A percentile compares a stretch with the other conserved stretches of the same genome.
phyloP scores from a whole-genome alignment of 1,139 yeast genomes.

The Geotrichum reessii region DNA sequence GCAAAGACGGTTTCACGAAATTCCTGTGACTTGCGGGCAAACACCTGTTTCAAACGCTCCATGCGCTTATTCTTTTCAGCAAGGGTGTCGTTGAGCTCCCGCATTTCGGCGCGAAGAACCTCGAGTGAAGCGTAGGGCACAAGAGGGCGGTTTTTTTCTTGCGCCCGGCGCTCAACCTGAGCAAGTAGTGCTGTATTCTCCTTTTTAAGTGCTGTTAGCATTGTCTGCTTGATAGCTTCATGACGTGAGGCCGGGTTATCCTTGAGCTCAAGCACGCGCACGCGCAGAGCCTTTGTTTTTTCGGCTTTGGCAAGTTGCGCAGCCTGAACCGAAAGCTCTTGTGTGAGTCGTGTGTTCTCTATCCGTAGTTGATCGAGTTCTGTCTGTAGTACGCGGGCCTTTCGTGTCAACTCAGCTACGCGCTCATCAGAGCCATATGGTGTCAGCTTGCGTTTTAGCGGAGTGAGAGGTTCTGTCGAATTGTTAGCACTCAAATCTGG shows the following conservation, averaged over 20 bases:
- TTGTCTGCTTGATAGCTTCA: conserved; percentile 54
- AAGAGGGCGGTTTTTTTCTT: conserved; percentile 25
- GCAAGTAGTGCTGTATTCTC: conserved; percentile 58
- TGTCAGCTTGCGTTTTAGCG: conserved; percentile 17
- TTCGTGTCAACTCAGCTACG: conserved; percentile 34
- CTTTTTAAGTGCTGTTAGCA: conserved; percentile 46
- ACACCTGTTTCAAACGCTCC: conserved; percentile 56
- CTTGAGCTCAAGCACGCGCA: conserved; percentile 57
- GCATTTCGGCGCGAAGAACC: conserved; percentile 53
- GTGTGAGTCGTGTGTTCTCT: conserved; percentile 24
- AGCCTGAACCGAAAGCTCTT: conserved; percentile 30
- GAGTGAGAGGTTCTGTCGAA: background rate
- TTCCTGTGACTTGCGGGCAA: conserved; percentile 66
- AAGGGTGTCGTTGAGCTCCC: conserved; percentile 45
- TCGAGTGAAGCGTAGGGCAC: conserved; percentile 65
- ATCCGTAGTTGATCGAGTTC: conserved; percentile 26
- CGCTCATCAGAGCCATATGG: conserved; percentile 34
- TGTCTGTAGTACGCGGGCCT: conserved; percentile 30
- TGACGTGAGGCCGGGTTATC: conserved; percentile 63
- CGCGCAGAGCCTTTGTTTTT: conserved; percentile 31
- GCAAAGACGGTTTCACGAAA: conserved; percentile 64
- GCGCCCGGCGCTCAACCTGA: conserved; percentile 22
- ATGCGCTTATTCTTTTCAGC: conserved; percentile 53
- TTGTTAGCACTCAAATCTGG: conserved; percentile 24
- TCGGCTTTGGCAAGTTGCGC: conserved; percentile 39